Percentiles rank a stretch among this genome's conserved stretches.
These are phyloP conservation scores for Fusarium decemcellulare DNA, from an alignment of 2,329 filamentous ascomycete species.

Conservation along the genomic window DNA sequence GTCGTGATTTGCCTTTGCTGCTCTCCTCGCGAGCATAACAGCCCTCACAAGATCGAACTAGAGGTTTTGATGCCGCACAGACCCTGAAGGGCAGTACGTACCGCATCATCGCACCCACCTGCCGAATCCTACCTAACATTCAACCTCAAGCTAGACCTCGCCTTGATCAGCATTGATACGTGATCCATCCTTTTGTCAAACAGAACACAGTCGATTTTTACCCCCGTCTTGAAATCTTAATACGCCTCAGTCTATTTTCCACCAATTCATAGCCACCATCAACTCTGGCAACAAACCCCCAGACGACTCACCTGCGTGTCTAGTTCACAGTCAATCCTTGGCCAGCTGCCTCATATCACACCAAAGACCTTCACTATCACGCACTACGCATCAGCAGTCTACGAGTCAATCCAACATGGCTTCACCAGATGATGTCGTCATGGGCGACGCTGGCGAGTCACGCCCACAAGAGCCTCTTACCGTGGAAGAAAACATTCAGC, in stretches of 20 bases:
- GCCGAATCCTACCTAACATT: not conserved
- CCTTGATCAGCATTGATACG: too few species aligned
- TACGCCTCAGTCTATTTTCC: too few species aligned
- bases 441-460: conserved; percentile 46
- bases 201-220: too few species aligned
- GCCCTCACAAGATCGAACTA: not conserved
- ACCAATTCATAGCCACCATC: too few species aligned
- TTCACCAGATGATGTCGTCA: conserved; percentile 50
- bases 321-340: not conserved
- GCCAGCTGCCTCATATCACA: too few species aligned
- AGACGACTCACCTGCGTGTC: too few species aligned
- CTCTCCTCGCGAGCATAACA: not conserved
- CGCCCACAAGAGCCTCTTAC: conserved; percentile 70
- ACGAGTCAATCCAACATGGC: conserved; percentile 45
- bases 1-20: not conserved
- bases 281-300: too few species aligned
- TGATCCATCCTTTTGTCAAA: too few species aligned
- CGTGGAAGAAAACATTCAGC: conserved; percentile 82
- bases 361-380: not conserved
- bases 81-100: conserved; percentile 4
- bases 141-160: not conserved
- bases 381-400: not conserved
- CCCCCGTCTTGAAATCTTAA: too few species aligned
- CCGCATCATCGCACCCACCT: not conserved
- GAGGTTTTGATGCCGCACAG: not conserved